Evolutionary conservation across 257 asterid genomes (phyloP).

Genomic region (Penstemon eatonii): DNA sequence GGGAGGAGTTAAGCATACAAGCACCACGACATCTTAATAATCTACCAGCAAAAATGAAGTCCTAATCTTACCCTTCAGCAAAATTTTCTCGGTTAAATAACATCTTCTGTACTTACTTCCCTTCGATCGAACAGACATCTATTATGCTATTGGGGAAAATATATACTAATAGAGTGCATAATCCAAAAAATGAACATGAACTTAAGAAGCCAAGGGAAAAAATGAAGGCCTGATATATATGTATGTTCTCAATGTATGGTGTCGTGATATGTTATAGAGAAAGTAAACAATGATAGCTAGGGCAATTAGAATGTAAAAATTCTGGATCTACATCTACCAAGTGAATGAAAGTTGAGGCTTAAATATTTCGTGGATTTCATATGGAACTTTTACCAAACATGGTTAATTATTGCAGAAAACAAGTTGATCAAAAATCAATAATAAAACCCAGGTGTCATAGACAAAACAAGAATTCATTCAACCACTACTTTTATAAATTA

Average conservation of each 20-base stretch:
- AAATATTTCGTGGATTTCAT: not conserved
- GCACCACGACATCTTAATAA: constrained; percentile 3
- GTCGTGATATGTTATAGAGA: constrained; percentile 4
- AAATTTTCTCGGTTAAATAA: constrained; percentile 5
- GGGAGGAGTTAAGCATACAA: not conserved
- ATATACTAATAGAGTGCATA: not conserved
- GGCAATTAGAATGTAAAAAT: not conserved
- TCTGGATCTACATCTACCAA: not conserved
- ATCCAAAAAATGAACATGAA: constrained; percentile 2
- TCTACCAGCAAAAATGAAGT: constrained; percentile 5
- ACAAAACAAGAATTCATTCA: not conserved
- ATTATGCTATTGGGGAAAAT: not conserved
- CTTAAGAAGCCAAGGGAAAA: constrained; percentile 18
- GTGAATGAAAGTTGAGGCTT: not conserved
- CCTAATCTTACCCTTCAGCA: constrained; percentile 13
- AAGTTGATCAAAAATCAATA: not conserved
- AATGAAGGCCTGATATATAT: not conserved
- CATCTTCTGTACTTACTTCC: constrained; percentile 1
- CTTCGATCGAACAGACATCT: not conserved
- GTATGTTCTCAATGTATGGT: not conserved
- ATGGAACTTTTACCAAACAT: not conserved
- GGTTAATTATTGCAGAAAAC: not conserved
- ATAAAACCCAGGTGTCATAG: not conserved
- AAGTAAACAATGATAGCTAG: not conserved
- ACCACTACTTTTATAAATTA: not conserved